Evolutionary conservation across 805 yeast species (phyloP).

Genomic region (Ogataea siamensis): DNA sequence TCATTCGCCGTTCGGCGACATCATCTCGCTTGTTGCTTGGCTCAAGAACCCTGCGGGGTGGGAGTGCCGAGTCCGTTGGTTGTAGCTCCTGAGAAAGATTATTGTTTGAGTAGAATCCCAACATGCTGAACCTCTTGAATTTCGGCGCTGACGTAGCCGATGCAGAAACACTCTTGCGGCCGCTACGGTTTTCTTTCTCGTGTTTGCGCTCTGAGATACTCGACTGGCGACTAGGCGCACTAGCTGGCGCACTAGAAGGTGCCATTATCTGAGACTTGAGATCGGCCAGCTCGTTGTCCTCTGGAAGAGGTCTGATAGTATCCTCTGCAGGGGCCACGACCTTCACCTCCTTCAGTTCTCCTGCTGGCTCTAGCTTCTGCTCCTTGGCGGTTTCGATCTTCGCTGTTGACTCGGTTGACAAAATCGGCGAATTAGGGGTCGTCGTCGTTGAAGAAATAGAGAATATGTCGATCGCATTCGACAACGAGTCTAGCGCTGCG

Average conservation of each 20-base stretch:
- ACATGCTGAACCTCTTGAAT: slow-evolving; percentile 34
- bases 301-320: slow-evolving; percentile 1
- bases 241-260: slow-evolving; percentile 2
- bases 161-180: slow-evolving; percentile 18
- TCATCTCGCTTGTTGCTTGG: slow-evolving; percentile 18
- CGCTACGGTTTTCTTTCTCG: slow-evolving; percentile 27
- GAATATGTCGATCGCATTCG: slow-evolving; percentile 33
- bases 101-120: slow-evolving; percentile 30
- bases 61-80: slow-evolving; percentile 1
- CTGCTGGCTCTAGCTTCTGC: slow-evolving; percentile 1
- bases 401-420: slow-evolving; percentile 9
- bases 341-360: background rate
- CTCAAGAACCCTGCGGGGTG: slow-evolving; percentile 18
- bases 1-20: slow-evolving; percentile 35
- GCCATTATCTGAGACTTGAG: slow-evolving; percentile 1
- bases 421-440: slow-evolving; percentile 19
- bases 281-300: slow-evolving; percentile 1
- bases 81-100: slow-evolving; percentile 15
- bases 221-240: slow-evolving; percentile 7
- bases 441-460: slow-evolving; percentile 23
- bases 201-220: slow-evolving; percentile 13
- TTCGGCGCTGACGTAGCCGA: slow-evolving; percentile 20
- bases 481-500: slow-evolving; percentile 33
- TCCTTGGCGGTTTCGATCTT: slow-evolving; percentile 8
- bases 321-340: background rate